Base-by-base conservation (phyloP, 2,329 filamentous ascomycete genomes). In the Stachybotrys echinatus region DNA sequence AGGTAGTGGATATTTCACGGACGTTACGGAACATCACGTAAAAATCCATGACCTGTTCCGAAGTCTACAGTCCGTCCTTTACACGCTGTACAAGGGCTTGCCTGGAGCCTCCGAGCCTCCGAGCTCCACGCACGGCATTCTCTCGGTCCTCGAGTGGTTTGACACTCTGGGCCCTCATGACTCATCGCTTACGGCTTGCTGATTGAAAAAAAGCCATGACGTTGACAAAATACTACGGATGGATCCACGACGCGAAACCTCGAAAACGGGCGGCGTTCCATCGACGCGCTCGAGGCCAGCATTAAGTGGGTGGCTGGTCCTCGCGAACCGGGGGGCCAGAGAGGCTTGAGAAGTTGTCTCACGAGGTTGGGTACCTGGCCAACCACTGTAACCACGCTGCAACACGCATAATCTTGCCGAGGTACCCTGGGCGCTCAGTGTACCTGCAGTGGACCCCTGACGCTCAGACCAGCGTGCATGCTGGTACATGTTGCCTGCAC, bases 391-490 rank as follows among this genome's bases (percentile, higher is more conserved):
- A n/a, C n/a, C n/a, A n/a, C n/a, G n/a, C n/a, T n/a, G n/a, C n/a
- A n/a, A n/a, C n/a, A n/a, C n/a, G n/a, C n/a, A n/a, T n/a, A n/a
- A n/a, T n/a, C n/a, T n/a, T n/a, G n/a, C n/a, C n/a, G n/a, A n/a
- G n/a, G n/a, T n/a, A n/a, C n/a, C n/a, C 23, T 14, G 20, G 40
- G 19, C 40, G 40, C n/a, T n/a, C n/a, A n/a, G n/a, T n/a, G 42
- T 45, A 27, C 42, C 42, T 45, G 20, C 42, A 23, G 14, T 19
- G 22, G 10, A n/a, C 42, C 22, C 22, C 17, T 12, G 6, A 22
- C 42, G 20, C 42, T 12, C 18, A 45, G 42, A 23, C 54, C 51
- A 52, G 53, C 50, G 46, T 45, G 49, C 51, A 44, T n/a, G 40
- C 48, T 47, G 23, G 27, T 34, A 34, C 27, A 8, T 34, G n/a